These are phyloP conservation scores for Colletotrichum ledebouriae DNA, from an alignment of 2,329 filamentous ascomycete genomes.

Conservation along the genomic window DNA sequence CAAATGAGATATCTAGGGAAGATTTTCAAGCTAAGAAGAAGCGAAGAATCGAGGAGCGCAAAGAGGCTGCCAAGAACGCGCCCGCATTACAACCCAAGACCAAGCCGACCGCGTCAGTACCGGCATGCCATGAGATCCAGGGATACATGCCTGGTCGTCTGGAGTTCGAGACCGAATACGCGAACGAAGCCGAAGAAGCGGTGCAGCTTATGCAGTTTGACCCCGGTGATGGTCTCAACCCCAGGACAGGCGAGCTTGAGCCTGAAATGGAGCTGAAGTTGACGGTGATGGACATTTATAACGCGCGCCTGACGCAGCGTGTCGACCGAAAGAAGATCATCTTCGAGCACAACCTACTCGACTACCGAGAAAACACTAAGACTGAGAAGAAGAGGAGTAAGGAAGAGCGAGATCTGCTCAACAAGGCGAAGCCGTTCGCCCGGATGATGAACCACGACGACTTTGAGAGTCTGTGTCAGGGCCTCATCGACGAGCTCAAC, in stretches of 20 bases:
- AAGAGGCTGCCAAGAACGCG: conserved; percentile 87
- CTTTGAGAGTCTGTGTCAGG: conserved; percentile 87
- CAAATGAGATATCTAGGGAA: conserved; percentile 86
- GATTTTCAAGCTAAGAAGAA: conserved; percentile 96
- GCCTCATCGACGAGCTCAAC: conserved; percentile 91
- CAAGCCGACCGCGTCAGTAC: conserved; percentile 95
- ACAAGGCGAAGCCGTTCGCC: conserved; percentile 95
- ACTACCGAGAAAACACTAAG: conserved; percentile 92
- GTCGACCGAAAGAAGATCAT: conserved; percentile 97
- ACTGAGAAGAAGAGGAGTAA: conserved; percentile 96
- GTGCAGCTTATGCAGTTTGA: conserved; percentile 99
- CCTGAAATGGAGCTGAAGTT: conserved; percentile 98
- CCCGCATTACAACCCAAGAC: conserved; percentile 89
- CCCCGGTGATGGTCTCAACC: conserved; percentile 92
- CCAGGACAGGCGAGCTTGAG: conserved; percentile 85
- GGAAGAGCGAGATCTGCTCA: conserved; percentile 90
- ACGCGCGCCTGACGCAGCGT: conserved; percentile 87
- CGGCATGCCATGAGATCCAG: conserved; percentile 96
- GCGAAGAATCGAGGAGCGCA: conserved; percentile 89
- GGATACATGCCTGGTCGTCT: conserved; percentile 98
- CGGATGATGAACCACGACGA: conserved; percentile 96
- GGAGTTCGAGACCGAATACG: conserved; percentile 97
- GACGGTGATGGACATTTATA: conserved; percentile 99
- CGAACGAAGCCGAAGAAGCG: conserved; percentile 97
- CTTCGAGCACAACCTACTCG: conserved; percentile 93